Evolutionary conservation across 352 stramenopile genomes (phyloP).

Genomic region (Pythium angustatum): DNA sequence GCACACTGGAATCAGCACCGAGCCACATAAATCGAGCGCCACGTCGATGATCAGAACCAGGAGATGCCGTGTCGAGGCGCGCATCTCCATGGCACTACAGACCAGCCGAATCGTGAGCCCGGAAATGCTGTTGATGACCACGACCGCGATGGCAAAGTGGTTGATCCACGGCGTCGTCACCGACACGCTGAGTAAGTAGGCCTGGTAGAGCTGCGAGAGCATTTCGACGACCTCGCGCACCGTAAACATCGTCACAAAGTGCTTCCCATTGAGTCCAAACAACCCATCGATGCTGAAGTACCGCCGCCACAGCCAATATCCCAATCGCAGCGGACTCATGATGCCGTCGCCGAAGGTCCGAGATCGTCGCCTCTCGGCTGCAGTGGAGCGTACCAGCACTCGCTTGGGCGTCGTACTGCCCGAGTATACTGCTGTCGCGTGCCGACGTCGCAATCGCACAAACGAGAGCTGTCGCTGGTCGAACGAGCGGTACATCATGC

Average conservation of each 20-base stretch:
- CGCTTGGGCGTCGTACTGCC: no score
- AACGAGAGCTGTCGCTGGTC: slow-evolving; percentile 15
- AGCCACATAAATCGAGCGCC: slow-evolving; percentile 24
- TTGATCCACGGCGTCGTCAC: slow-evolving; percentile 25
- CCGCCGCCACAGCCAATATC: not conserved
- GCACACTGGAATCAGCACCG: slow-evolving; percentile 24
- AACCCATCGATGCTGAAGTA: slow-evolving; percentile 29
- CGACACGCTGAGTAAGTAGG: slow-evolving; percentile 15
- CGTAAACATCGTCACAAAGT: slow-evolving; percentile 19
- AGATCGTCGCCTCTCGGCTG: no score
- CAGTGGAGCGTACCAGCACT: no score
- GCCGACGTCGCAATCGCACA: not conserved
- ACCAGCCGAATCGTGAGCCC: not conserved
- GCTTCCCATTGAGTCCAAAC: slow-evolving; percentile 27
- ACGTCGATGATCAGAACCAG: slow-evolving; percentile 13
- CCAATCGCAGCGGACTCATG: not conserved
- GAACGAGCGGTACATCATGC: slow-evolving; percentile 1
- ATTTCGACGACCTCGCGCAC: slow-evolving; percentile 22
- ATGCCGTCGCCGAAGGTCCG: not conserved
- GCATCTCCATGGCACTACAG: not conserved
- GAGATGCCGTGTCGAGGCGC: not conserved
- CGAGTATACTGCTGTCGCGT: no score
- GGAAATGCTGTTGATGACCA: slow-evolving; percentile 20
- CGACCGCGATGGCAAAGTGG: slow-evolving; percentile 12
- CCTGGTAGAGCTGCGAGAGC: slow-evolving; percentile 24